These are phyloP conservation scores for Obelidium mucronatum DNA, from an alignment of 192 early-diverging fungal genomes.

Conservation along the genomic window DNA sequence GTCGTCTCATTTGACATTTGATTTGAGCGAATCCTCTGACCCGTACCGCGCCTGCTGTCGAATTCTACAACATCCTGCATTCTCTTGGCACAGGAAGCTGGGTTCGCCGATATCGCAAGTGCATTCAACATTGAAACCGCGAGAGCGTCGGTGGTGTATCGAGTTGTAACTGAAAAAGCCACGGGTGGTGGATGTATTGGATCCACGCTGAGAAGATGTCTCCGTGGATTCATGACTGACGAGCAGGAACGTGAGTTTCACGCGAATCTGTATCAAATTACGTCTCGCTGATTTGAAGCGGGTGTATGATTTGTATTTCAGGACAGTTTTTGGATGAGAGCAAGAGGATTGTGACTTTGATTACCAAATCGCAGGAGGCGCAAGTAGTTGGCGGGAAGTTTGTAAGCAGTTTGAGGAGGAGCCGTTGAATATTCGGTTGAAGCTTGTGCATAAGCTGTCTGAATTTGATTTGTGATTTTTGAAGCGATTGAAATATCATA, in stretches of 20 bases:
- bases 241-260: slow-evolving; percentile 57
- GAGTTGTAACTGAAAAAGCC: slow-evolving; percentile 35
- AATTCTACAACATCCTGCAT: slow-evolving; percentile 54
- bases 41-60: slow-evolving; percentile 49
- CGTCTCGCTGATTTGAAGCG: slow-evolving; percentile 53
- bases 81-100: slow-evolving; percentile 50
- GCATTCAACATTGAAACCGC: slow-evolving; percentile 63
- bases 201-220: slow-evolving; percentile 37
- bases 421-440: slow-evolving; percentile 18
- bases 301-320: slow-evolving; percentile 66
- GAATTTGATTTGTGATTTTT: slow-evolving; percentile 28
- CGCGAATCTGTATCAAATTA: slow-evolving; percentile 58
- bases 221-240: slow-evolving; percentile 57
- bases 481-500: too few species aligned
- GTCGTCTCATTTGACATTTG: slow-evolving; percentile 61
- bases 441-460: slow-evolving; percentile 10
- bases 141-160: slow-evolving; percentile 52
- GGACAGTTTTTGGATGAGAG: slow-evolving; percentile 57
- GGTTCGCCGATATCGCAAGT: slow-evolving; percentile 51
- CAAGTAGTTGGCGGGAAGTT: not conserved
- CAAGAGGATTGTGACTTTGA: slow-evolving; percentile 5
- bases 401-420: not conserved
- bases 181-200: slow-evolving; percentile 52
- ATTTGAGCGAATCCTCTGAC: slow-evolving; percentile 56
- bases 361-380: slow-evolving; percentile 12